Conservation (phyloP, 257 asterid species). For the Cruciata laevipes region DNA sequence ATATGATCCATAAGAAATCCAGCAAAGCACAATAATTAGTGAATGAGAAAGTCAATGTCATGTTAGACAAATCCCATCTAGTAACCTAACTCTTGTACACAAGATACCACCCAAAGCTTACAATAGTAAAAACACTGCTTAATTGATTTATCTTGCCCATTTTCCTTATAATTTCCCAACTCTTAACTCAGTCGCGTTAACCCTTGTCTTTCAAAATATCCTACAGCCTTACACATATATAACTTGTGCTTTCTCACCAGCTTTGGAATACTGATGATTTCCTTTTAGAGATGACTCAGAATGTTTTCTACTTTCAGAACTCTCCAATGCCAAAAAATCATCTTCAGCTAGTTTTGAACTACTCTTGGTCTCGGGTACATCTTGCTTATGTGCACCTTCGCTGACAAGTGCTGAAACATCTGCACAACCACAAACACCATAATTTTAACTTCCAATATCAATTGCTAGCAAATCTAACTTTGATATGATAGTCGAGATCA, state of each 20-base stretch:
- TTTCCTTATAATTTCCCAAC: not conserved
- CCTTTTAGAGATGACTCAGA: constrained; percentile 19
- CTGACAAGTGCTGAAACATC: constrained; percentile 20
- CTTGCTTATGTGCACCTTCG: constrained; percentile 26
- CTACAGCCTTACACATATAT: constrained; percentile 15
- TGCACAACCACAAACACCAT: constrained; percentile 13
- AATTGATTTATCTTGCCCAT: not conserved
- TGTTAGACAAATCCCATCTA: not conserved
- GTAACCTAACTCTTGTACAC: not conserved
- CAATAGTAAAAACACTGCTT: not conserved
- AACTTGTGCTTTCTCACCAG: constrained; percentile 37
- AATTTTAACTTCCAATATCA: not conserved
- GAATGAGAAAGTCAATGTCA: not conserved
- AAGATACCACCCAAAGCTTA: not conserved
- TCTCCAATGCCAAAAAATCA: constrained; percentile 19
- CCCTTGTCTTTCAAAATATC: not conserved
- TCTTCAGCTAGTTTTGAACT: constrained; percentile 28
- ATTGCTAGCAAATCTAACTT: not conserved
- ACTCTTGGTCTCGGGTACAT: constrained; percentile 26
- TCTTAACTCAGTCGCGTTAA: not conserved
- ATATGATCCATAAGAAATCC: not conserved
- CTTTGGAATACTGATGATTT: constrained; percentile 23
- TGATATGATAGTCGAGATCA: too few relatives aligned
- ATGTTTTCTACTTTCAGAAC: constrained; percentile 22
- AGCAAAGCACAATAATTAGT: not conserved